Percentiles rank a stretch among this genome's conserved stretches.
Evolutionary conservation across 2,329 filamentous ascomycete species (phyloP).

Genomic region (Aspergillus sp.): DNA sequence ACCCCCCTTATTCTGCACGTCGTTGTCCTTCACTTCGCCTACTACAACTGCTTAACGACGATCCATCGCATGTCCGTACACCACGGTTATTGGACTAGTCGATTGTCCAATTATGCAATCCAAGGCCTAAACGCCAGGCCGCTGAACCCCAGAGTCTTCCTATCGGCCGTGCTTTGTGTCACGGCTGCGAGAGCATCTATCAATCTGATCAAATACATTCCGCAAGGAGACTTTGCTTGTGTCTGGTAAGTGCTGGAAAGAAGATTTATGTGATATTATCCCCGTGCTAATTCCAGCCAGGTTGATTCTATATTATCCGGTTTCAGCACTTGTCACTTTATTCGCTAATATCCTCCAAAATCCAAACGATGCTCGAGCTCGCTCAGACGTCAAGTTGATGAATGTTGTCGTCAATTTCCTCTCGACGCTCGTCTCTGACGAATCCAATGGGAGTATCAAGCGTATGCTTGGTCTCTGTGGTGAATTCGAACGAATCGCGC

Average conservation of each 20-base stretch:
- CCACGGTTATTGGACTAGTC: slow-evolving; percentile 96
- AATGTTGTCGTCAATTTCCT: slow-evolving; percentile 89
- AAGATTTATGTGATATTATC: not conserved
- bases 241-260: slow-evolving; percentile 68
- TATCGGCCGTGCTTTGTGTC: slow-evolving; percentile 87
- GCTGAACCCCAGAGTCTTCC: slow-evolving; percentile 90
- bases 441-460: slow-evolving; percentile 84
- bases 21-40: slow-evolving; percentile 90
- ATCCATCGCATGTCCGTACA: slow-evolving; percentile 99
- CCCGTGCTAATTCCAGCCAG: slow-evolving; percentile 33
- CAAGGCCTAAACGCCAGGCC: slow-evolving; percentile 88
- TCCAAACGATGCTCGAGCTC: slow-evolving; percentile 80
- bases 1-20: slow-evolving; percentile 92
- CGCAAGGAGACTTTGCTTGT: slow-evolving; percentile 89
- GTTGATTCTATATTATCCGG: slow-evolving; percentile 94
- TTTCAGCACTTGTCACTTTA: slow-evolving; percentile 88
- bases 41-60: slow-evolving; percentile 96
- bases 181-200: slow-evolving; percentile 91
- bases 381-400: slow-evolving; percentile 88
- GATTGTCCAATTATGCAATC: slow-evolving; percentile 90
- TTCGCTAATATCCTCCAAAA: slow-evolving; percentile 98
- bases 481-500: slow-evolving; percentile 95
- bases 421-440: slow-evolving; percentile 82
- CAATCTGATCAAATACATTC: slow-evolving; percentile 90
- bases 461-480: slow-evolving; percentile 91